phyloP scores from a whole-genome alignment of 768 basidiomycete genomes.

The Mycena rosella region DNA sequence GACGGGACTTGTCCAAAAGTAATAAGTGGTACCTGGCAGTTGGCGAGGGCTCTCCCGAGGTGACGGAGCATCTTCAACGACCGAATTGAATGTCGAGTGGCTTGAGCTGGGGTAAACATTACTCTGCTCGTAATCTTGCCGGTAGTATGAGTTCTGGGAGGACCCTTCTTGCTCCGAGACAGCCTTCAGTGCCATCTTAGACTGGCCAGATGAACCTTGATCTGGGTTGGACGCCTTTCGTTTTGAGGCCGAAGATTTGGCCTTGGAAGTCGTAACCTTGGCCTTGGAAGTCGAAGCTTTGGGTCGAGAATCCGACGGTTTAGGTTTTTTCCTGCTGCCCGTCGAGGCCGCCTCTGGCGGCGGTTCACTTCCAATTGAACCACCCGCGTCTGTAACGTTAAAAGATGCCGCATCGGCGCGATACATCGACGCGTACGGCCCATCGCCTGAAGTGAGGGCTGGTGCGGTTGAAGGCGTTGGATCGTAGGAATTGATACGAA shows the following conservation, averaged over 20 bases:
- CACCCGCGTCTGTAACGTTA: not conserved
- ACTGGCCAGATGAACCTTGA: slow-evolving; percentile 24
- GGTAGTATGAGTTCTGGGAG: slow-evolving; percentile 41
- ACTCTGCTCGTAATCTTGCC: slow-evolving; percentile 49
- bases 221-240: slow-evolving; percentile 7
- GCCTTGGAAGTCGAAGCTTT: slow-evolving; percentile 35
- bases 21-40: slow-evolving; percentile 12
- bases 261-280: slow-evolving; percentile 25
- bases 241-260: slow-evolving; percentile 27
- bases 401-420: slow-evolving; percentile 39
- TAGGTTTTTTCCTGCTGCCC: slow-evolving; percentile 15
- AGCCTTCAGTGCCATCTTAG: slow-evolving; percentile 16
- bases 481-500: slow-evolving; percentile 60
- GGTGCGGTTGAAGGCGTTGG: slow-evolving; percentile 48
- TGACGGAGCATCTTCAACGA: slow-evolving; percentile 23
- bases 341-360: slow-evolving; percentile 6
- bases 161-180: slow-evolving; percentile 26
- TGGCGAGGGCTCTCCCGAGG: not conserved
- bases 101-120: slow-evolving; percentile 3
- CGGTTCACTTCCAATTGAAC: not conserved
- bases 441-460: slow-evolving; percentile 50
- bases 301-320: slow-evolving; percentile 26
- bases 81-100: not conserved
- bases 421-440: slow-evolving; percentile 58
- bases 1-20: slow-evolving; percentile 19